A percentile compares a stretch with the other conserved stretches of the same genome.
Conservation (phyloP, 805 yeast species). For the Nakazawaea ishiwadae region DNA sequence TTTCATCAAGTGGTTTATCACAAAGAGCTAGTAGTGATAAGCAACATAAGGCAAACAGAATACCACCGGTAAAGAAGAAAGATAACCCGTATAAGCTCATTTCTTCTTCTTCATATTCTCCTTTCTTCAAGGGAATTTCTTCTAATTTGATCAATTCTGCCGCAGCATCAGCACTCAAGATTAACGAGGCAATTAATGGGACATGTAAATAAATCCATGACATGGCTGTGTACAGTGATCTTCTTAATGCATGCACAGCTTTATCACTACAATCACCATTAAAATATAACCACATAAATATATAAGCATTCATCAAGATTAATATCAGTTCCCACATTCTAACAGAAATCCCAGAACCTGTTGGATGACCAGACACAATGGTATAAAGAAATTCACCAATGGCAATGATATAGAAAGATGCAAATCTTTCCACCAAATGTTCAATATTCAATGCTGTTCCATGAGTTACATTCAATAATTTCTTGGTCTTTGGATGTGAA, state of each 20-base stretch:
- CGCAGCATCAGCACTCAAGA: constrained; percentile 57
- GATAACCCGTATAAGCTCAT: constrained; percentile 34
- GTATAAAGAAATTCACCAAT: constrained; percentile 59
- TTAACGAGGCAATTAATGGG: constrained; percentile 45
- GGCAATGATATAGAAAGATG: constrained; percentile 58
- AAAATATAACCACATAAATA: constrained; percentile 48
- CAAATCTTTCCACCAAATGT: constrained; percentile 59
- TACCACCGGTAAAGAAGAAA: constrained; percentile 49
- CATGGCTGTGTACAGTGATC: constrained; percentile 40
- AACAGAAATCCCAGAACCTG: constrained; percentile 39
- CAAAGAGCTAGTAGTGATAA: constrained; percentile 36
- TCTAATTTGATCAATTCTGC: constrained; percentile 38
- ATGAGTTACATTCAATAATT: constrained; percentile 33
- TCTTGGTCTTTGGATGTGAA: constrained; percentile 46
- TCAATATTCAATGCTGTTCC: constrained; percentile 63
- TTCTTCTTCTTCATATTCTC: constrained; percentile 27
- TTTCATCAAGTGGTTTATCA: constrained; percentile 35
- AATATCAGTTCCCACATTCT: constrained; percentile 45
- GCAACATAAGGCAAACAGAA: constrained; percentile 37
- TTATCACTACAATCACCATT: constrained; percentile 44
- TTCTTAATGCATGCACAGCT: constrained; percentile 52
- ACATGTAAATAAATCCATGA: constrained; percentile 43
- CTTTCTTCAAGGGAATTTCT: constrained; percentile 13
- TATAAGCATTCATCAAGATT: constrained; percentile 42
- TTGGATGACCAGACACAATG: constrained; percentile 44